A percentile compares a stretch with the other conserved stretches of the same genome.
Conservation (phyloP, 176 grass and related monocot species). For the Phoenix roebelenii region DNA sequence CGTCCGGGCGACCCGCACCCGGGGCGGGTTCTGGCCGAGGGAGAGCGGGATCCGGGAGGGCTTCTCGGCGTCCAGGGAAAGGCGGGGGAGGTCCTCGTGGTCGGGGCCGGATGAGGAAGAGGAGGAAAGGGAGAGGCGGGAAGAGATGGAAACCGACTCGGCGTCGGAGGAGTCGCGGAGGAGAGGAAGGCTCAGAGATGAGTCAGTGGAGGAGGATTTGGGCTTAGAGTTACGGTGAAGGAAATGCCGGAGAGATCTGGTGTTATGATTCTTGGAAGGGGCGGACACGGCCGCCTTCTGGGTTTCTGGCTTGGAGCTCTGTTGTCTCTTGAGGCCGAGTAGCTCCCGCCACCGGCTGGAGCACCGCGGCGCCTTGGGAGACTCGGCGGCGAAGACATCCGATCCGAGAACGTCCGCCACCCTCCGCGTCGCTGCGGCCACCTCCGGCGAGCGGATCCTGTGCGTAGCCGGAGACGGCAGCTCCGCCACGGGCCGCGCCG, state of each 20-base stretch:
- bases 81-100: constrained; percentile 9
- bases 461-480: not conserved
- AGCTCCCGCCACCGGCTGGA: constrained; percentile 79
- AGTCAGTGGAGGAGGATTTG: constrained; percentile 34
- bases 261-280: constrained; percentile 18
- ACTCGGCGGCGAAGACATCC: constrained; percentile 14
- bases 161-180: constrained; percentile 11
- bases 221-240: constrained; percentile 38
- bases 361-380: constrained; percentile 32
- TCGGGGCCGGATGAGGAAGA: constrained; percentile 13
- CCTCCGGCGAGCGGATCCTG: not conserved
- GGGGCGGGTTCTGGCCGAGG: not conserved
- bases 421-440: constrained; percentile 14
- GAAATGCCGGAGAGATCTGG: constrained; percentile 50
- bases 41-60: not conserved
- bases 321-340: constrained; percentile 43
- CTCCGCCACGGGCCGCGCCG: not conserved
- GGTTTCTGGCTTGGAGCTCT: constrained; percentile 7
- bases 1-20: not conserved
- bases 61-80: constrained; percentile 9
- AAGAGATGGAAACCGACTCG: constrained; percentile 11
- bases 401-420: constrained; percentile 6
- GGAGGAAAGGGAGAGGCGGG: constrained; percentile 13
- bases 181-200: constrained; percentile 34
- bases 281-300: constrained; percentile 24